Evolutionary conservation across 2,329 filamentous ascomycete genomes (phyloP), one percentile per base, ranked within the genome.

Genomic region (Hypoxylon sp.): DNA sequence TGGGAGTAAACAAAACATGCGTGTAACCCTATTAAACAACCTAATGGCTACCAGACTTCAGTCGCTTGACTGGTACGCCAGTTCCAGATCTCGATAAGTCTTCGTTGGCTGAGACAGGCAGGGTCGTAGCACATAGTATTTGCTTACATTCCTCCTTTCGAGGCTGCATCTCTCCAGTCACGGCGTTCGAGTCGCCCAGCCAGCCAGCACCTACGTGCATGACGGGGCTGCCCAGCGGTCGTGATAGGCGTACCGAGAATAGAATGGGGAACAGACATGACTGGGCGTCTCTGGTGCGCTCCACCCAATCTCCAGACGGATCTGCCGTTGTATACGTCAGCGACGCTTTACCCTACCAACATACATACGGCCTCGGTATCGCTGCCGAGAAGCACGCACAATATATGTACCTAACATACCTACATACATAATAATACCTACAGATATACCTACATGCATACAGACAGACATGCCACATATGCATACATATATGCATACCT

Each of bases 1-100:
- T 44, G 65, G 65, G 54, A 66, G 61, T 71, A 68, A 71, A 71
- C 62, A 71, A 59, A 65, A 51, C 69, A 69, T 64, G 65, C 69
- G 66, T 71, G 69, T 40, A 66, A 71, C 66, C 58, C 62, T 64
- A 62, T 68, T 40, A 58, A 55, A 62, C 50, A 25, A 62, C 42
- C 65, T 59, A 60, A 58, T 54, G 56, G 46, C 62, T 64, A 64
- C 60, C 66, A 57, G 33, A 53, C 49, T 64, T 64, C 61, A 58
- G 49, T 63, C 55, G 54, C 42, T 66, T 48, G 44, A 37, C 37
- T 50, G 44, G 46, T 63, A 44, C 57, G 40, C 56, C 59, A 20
- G 48, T 48, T 50, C 56, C 64, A 71, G 62, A 68, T 68, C 66
- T 71, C 59, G 62, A 69, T 69, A 66, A 58, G 48, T 30, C 55